These are phyloP conservation scores for Carpinus fangiana DNA, from an alignment of 306 rosid species.

Conservation along the genomic window DNA sequence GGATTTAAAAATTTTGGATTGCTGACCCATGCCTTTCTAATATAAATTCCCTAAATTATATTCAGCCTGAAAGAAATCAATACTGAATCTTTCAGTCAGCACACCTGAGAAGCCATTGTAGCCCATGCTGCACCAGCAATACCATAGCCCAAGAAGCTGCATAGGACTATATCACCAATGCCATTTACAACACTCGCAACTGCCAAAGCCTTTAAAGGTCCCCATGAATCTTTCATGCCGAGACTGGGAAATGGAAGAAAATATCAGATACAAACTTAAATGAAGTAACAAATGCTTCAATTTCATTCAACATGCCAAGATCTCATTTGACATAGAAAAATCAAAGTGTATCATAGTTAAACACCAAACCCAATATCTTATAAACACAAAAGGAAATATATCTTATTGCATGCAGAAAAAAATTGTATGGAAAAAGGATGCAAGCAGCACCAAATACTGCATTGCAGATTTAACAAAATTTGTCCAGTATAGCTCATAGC, in stretches of 20 bases:
- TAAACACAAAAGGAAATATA: not conserved
- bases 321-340: not conserved
- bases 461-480: not conserved
- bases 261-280: slow-evolving; percentile 17
- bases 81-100: slow-evolving; percentile 27
- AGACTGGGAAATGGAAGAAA: slow-evolving; percentile 46
- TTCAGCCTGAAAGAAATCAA: slow-evolving; percentile 8
- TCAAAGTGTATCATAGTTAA: not conserved
- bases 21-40: too few relatives aligned
- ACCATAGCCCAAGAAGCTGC: slow-evolving; percentile 64
- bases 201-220: slow-evolving; percentile 79
- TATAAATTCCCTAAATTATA: too few relatives aligned
- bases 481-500: not conserved
- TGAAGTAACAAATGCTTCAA: slow-evolving; percentile 11
- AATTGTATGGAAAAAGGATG: not conserved
- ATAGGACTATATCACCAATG: slow-evolving; percentile 57
- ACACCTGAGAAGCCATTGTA: slow-evolving; percentile 73
- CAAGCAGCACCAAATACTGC: not conserved
- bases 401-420: not conserved
- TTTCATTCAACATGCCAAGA: not conserved
- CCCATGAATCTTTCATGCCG: slow-evolving; percentile 96
- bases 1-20: too few relatives aligned
- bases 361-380: not conserved
- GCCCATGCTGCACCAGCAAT: slow-evolving; percentile 93
- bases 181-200: slow-evolving; percentile 61